phyloP scores from a whole-genome alignment of 1,284 basidiomycete species.

The Athelia sp. region DNA sequence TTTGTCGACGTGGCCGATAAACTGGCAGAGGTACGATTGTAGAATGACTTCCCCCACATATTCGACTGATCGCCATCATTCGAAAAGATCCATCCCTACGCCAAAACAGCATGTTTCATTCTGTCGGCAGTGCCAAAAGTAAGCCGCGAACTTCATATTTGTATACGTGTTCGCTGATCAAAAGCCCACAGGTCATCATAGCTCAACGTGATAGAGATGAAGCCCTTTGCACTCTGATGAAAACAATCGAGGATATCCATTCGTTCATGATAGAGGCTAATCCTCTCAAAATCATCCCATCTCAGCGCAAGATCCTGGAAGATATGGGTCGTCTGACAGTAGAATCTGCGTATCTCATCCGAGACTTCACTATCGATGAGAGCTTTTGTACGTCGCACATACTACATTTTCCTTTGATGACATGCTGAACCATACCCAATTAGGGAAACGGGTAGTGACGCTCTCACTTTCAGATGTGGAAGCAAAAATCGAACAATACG shows the following conservation, averaged over 20 bases:
- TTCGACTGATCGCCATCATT: not conserved
- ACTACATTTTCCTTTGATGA: too few species aligned
- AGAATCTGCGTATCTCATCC: constrained; percentile 4
- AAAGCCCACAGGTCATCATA: not conserved
- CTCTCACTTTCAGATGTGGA: too few species aligned
- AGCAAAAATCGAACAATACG: too few species aligned
- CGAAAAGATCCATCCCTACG: not conserved
- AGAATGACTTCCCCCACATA: not conserved
- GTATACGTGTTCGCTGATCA: not conserved
- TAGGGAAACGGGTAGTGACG: too few species aligned
- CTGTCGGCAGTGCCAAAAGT: not conserved
- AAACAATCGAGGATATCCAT: not conserved
- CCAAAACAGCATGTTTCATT: not conserved
- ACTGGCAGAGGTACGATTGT: not conserved
- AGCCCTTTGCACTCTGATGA: not conserved
- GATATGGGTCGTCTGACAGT: not conserved
- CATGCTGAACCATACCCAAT: too few species aligned
- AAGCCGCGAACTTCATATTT: not conserved
- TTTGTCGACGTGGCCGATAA: not conserved
- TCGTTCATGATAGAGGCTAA: not conserved
- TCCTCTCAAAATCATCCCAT: not conserved
- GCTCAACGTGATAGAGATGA: not conserved
- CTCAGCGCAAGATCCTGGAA: not conserved
- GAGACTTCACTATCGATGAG: constrained; percentile 1
- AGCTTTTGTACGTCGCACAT: not conserved